A percentile compares a stretch with the other conserved stretches of the same genome.
Evolutionary conservation across 78 protist species (phyloP).

Genomic region (Diacronema lutheri): DNA sequence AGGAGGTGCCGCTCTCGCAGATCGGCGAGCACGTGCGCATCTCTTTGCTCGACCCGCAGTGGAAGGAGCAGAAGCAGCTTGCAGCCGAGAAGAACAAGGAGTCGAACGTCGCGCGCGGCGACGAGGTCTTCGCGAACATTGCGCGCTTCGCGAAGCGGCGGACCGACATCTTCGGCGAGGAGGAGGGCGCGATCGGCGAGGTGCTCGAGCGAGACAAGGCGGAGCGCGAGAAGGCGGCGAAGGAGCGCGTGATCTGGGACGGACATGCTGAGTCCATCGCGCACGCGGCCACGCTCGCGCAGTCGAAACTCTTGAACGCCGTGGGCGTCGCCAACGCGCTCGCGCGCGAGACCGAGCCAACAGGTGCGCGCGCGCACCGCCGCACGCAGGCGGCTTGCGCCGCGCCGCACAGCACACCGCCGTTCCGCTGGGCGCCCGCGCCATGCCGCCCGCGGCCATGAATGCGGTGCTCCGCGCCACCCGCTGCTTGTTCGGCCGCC

Average conservation of each 20-base stretch:
- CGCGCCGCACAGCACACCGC: no score
- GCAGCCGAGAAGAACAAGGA: not conserved
- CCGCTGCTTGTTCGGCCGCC: no score
- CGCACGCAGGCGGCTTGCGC: no score
- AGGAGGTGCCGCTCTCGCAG: slow-evolving; percentile 53
- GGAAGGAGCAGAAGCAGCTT: slow-evolving; percentile 43
- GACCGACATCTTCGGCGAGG: slow-evolving; percentile 40
- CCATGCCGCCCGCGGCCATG: no score
- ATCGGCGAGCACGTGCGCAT: slow-evolving; percentile 80
- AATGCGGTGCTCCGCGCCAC: no score
- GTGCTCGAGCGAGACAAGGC: not conserved
- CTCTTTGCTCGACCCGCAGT: slow-evolving; percentile 64
- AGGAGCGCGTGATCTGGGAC: not conserved
- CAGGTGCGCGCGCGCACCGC: no score
- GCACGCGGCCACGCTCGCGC: not conserved
- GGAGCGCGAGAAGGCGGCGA: not conserved
- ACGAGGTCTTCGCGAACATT: not conserved
- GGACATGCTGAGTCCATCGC: not conserved
- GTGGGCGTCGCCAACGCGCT: no score
- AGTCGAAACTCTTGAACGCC: no score
- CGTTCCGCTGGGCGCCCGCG: no score
- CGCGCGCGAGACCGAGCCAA: no score
- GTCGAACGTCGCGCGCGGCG: not conserved
- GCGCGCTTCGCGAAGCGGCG: slow-evolving; percentile 17
- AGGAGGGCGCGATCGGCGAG: slow-evolving; percentile 36